phyloP scores from a whole-genome alignment of 495 filamentous ascomycete species.

The Daldinia loculata region DNA sequence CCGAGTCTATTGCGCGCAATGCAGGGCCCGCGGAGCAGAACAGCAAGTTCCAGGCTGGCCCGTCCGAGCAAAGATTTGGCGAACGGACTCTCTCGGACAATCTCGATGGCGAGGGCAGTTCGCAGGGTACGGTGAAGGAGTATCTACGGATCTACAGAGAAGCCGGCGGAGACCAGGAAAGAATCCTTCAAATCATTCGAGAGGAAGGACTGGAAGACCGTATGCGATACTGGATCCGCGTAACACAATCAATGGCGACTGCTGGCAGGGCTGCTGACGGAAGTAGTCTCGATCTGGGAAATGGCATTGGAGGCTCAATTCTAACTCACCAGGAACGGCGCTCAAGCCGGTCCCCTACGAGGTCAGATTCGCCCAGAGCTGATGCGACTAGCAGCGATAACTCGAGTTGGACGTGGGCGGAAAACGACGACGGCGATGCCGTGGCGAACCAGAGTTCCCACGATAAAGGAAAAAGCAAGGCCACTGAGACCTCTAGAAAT shows the following conservation, averaged over 20 bases:
- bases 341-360: conserved; percentile 17
- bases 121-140: conserved; percentile 50
- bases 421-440: conserved; percentile 45
- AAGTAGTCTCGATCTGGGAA: conserved; percentile 1
- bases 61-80: conserved; percentile 3
- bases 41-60: not conserved
- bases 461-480: conserved; percentile 48
- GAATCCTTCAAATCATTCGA: conserved; percentile 68
- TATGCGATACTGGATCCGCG: conserved; percentile 60
- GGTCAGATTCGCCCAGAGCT: conserved; percentile 31
- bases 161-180: conserved; percentile 65
- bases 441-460: conserved; percentile 17
- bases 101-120: conserved; percentile 11
- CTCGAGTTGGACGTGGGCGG: conserved; percentile 47
- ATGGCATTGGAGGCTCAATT: not conserved
- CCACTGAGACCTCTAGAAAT: not conserved
- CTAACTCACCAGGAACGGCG: conserved; percentile 8
- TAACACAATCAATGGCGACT: conserved; percentile 45
- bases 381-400: conserved; percentile 40
- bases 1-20: not conserved
- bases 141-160: conserved; percentile 62
- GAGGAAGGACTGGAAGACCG: conserved; percentile 66
- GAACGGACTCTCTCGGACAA: conserved; percentile 5
- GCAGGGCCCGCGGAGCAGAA: not conserved
- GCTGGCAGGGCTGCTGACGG: conserved; percentile 7